Percentiles rank a stretch among this genome's conserved stretches.
phyloP scores from a whole-genome alignment of 2,329 filamentous ascomycete species.

The Fusarium buxicola region DNA sequence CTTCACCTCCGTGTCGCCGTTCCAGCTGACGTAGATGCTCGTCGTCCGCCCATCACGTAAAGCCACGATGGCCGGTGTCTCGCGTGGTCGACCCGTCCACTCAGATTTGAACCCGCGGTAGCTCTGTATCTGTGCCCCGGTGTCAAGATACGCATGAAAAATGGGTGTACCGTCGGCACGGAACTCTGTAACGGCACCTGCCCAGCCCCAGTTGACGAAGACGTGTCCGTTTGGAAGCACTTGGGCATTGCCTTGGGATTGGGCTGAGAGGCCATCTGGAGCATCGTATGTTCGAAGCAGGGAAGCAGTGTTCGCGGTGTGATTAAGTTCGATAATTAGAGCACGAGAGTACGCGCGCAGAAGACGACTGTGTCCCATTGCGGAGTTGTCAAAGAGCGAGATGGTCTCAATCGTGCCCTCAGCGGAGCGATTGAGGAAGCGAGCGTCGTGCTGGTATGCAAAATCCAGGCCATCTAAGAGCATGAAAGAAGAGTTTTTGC shows the following conservation, averaged over 20 bases:
- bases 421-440: constrained; percentile 50
- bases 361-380: neutral
- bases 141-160: constrained; percentile 63
- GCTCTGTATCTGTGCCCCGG: constrained; percentile 56
- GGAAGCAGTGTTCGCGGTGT: constrained; percentile 56
- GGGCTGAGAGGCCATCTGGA: constrained; percentile 61
- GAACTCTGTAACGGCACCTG: constrained; percentile 61
- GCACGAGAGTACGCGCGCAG: constrained; percentile 48
- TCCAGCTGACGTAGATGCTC: neutral
- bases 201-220: constrained; percentile 68
- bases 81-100: constrained; percentile 62
- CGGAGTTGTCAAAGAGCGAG: constrained; percentile 65
- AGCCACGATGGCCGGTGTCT: constrained; percentile 43
- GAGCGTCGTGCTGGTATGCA: constrained; percentile 65
- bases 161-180: constrained; percentile 58
- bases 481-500: constrained; percentile 48
- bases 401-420: constrained; percentile 59
- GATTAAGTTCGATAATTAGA: constrained; percentile 60
- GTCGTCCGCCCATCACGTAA: neutral
- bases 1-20: neutral
- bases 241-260: constrained; percentile 63
- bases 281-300: constrained; percentile 60
- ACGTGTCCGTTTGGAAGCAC: constrained; percentile 64
- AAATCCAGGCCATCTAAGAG: constrained; percentile 53
- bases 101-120: constrained; percentile 66